phyloP scores from a whole-genome alignment of 352 stramenopile genomes.

The Pythium periplocum region DNA sequence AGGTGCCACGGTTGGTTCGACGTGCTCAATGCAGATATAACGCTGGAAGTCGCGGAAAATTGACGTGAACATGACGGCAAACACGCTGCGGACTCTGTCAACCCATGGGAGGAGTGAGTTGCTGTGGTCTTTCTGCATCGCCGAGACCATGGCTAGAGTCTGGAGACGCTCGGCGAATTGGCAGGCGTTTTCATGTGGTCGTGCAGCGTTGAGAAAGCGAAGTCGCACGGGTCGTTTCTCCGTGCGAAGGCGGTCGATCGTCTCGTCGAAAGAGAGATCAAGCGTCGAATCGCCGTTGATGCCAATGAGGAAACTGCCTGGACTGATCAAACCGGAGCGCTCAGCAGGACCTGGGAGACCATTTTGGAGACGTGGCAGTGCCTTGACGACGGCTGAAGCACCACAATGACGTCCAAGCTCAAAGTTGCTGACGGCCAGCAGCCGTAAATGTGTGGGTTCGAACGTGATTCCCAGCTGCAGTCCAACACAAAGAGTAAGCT shows the following conservation, averaged over 20 bases:
- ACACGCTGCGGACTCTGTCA: conserved; percentile 48
- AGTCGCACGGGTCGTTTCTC: conserved; percentile 49
- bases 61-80: conserved; percentile 56
- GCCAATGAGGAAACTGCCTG: conserved; percentile 57
- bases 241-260: conserved; percentile 43
- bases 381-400: conserved; percentile 65
- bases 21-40: conserved; percentile 40
- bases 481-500: background rate
- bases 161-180: conserved; percentile 56
- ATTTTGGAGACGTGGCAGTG: conserved; percentile 47
- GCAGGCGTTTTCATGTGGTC: conserved; percentile 47
- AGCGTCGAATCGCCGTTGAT: conserved; percentile 69
- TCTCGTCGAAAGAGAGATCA: conserved; percentile 58
- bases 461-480: conserved; percentile 72
- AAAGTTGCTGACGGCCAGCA: conserved; percentile 54
- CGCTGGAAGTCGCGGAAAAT: conserved; percentile 56
- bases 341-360: conserved; percentile 58
- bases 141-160: conserved; percentile 45
- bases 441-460: conserved; percentile 62
- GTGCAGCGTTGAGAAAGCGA: conserved; percentile 49
- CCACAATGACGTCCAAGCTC: conserved; percentile 28
- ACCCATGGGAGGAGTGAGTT: conserved; percentile 55
- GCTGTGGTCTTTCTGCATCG: conserved; percentile 30
- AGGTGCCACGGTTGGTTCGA: background rate
- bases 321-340: conserved; percentile 36